These are phyloP conservation scores for Hypoxylon cercidicola DNA, from an alignment of 495 filamentous ascomycete species.

Conservation along the genomic window DNA sequence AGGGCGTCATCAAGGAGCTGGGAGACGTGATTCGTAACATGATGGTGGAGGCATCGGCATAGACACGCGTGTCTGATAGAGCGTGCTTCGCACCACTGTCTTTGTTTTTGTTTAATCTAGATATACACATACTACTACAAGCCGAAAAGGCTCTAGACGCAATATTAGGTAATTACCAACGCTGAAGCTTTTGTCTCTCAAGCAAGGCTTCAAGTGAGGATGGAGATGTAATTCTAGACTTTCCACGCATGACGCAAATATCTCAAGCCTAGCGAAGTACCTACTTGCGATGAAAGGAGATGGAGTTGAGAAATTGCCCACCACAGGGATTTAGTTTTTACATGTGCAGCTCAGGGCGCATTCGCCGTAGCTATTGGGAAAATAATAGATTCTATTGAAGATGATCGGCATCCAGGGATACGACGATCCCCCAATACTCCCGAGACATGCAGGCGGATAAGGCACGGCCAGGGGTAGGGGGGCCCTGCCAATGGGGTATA, in stretches of 20 bases:
- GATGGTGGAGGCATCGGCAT: constrained; percentile 41
- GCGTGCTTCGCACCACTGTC: constrained; percentile 15
- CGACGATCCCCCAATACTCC: constrained; percentile 42
- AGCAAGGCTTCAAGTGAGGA: not conserved
- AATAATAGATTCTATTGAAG: constrained; percentile 38
- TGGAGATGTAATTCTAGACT: constrained; percentile 23
- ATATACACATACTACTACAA: constrained; percentile 19
- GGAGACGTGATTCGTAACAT: constrained; percentile 57
- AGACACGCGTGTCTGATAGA: constrained; percentile 39
- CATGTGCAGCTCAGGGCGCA: not conserved
- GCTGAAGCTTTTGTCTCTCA: not conserved
- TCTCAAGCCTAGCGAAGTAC: not conserved
- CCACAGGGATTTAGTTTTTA: constrained; percentile 1
- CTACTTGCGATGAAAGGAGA: constrained; percentile 25
- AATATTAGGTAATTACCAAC: constrained; percentile 19
- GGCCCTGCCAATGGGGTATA: constrained; percentile 43
- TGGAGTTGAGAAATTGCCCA: not conserved
- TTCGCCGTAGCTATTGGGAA: constrained; percentile 36
- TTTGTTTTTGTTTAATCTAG: constrained; percentile 6
- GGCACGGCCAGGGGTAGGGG: constrained; percentile 37
- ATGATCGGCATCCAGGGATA: constrained; percentile 40
- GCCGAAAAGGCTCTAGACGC: constrained; percentile 16
- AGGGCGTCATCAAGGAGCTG: constrained; percentile 60
- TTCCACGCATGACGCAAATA: constrained; percentile 35
- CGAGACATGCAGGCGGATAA: constrained; percentile 44